phyloP scores from a whole-genome alignment of 257 asterid genomes.

The Striga asiatica region DNA sequence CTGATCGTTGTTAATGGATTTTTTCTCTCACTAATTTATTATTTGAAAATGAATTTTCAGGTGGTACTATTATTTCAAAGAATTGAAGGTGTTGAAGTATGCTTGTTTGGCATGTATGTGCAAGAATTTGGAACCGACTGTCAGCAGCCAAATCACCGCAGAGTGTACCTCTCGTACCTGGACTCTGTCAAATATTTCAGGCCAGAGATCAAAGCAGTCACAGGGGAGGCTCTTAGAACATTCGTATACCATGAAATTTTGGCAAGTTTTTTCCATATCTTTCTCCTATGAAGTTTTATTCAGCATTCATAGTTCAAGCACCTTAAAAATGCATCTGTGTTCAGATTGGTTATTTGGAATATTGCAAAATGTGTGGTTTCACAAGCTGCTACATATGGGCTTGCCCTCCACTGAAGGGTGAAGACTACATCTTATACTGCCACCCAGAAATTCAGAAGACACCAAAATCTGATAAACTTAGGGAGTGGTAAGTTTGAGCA shows the following conservation, averaged over 20 bases:
- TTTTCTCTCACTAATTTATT: neutral
- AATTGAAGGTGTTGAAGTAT: constrained; percentile 98
- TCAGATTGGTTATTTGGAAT: constrained; percentile 93
- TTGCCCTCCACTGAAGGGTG: constrained; percentile 97
- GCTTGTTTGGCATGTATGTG: constrained; percentile 97
- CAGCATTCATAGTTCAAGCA: neutral
- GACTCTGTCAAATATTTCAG: constrained; percentile 98
- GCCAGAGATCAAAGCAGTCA: constrained; percentile 81
- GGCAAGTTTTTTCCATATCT: constrained; percentile 38
- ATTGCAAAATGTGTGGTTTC: constrained; percentile 92
- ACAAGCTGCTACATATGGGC: constrained; percentile 99
- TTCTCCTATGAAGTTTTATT: neutral
- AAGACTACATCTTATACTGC: constrained; percentile 94
- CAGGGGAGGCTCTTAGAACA: constrained; percentile 98
- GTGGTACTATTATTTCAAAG: constrained; percentile 81
- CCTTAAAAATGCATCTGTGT: constrained; percentile 11
- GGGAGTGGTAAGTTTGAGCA: constrained; percentile 70
- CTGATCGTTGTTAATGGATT: neutral
- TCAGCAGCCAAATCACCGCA: constrained; percentile 90
- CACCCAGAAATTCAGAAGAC: constrained; percentile 99
- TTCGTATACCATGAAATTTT: constrained; percentile 94
- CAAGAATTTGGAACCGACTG: constrained; percentile 99
- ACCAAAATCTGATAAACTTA: constrained; percentile 95
- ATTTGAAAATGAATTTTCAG: constrained; percentile 32
- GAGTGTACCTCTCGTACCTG: constrained; percentile 94